Conservation (phyloP, 1,284 basidiomycete species). For the Cutaneotrichosporon sp. region DNA sequence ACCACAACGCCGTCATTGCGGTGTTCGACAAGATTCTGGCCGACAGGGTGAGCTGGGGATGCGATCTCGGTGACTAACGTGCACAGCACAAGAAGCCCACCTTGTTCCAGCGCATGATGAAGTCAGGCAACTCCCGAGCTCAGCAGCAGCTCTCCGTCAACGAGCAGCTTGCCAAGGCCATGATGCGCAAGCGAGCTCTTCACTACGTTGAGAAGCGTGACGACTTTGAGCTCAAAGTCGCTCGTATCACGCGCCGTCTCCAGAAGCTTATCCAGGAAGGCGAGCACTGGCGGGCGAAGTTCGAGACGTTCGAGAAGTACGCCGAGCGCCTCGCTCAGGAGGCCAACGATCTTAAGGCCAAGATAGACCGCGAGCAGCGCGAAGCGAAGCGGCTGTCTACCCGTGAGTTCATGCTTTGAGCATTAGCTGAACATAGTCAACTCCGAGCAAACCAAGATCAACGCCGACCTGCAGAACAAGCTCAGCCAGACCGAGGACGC, state of each 20-base stretch:
- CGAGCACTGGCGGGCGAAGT: constrained; percentile 51
- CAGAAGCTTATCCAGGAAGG: constrained; percentile 50
- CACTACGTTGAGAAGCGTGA: constrained; percentile 90
- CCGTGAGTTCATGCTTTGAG: constrained; percentile 17
- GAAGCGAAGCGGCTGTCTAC: constrained; percentile 46
- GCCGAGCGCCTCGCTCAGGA: constrained; percentile 49
- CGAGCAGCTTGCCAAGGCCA: constrained; percentile 74
- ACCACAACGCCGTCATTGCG: constrained; percentile 77
- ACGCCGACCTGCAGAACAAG: constrained; percentile 36
- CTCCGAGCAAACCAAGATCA: constrained; percentile 33
- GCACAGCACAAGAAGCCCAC: constrained; percentile 78
- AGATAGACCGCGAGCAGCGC: constrained; percentile 49
- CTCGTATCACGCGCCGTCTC: constrained; percentile 44
- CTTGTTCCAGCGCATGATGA: constrained; percentile 75
- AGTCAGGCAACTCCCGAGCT: constrained; percentile 60
- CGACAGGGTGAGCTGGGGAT: constrained; percentile 61
- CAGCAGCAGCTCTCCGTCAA: constrained; percentile 67
- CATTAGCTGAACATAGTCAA: constrained; percentile 21
- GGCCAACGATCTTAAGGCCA: constrained; percentile 48
- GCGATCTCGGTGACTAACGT: too few species aligned
- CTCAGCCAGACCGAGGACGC: constrained; percentile 43
- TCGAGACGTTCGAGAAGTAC: constrained; percentile 51
- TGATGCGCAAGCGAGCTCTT: constrained; percentile 58
- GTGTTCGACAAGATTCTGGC: constrained; percentile 83
- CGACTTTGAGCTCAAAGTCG: constrained; percentile 74